Evolutionary conservation across 164 flowering plant species (phyloP).

Genomic region (Cinnamomum micranthum): DNA sequence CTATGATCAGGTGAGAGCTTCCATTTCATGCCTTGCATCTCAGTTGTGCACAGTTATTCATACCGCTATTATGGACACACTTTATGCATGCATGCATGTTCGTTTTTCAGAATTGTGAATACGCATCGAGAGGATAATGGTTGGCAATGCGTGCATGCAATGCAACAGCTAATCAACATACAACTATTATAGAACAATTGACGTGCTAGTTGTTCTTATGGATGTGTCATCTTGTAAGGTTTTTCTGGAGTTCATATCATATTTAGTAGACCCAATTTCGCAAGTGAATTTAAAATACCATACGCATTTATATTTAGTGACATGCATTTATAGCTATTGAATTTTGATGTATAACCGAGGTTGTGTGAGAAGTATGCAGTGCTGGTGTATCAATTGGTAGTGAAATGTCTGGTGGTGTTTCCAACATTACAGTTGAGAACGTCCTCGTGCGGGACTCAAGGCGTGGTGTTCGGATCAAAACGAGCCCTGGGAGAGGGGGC

Average conservation of each 20-base stretch:
- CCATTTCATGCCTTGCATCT: background rate
- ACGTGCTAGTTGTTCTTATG: too few species aligned
- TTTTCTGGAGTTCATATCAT: background rate
- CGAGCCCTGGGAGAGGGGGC: slow-evolving; percentile 86
- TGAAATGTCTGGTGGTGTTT: slow-evolving; percentile 98
- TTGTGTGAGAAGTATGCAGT: slow-evolving; percentile 32
- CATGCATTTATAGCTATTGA: background rate
- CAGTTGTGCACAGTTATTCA: background rate
- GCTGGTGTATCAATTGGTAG: slow-evolving; percentile 98
- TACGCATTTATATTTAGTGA: background rate
- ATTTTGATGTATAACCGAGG: background rate
- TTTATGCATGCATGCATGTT: background rate
- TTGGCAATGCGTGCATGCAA: background rate
- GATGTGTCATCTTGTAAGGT: too few species aligned
- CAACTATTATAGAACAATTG: background rate
- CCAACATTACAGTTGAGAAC: slow-evolving; percentile 80
- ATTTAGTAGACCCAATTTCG: background rate
- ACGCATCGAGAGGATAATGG: background rate
- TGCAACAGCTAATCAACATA: background rate
- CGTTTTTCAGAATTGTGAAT: background rate
- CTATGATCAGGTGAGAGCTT: slow-evolving; percentile 75
- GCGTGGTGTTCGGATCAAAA: slow-evolving; percentile 88
- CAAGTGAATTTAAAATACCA: background rate
- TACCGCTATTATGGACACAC: background rate
- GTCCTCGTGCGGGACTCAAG: slow-evolving; percentile 73